Base-by-base conservation (phyloP, 2,329 filamentous ascomycete genomes). In the Cordyceps farinosa region DNA sequence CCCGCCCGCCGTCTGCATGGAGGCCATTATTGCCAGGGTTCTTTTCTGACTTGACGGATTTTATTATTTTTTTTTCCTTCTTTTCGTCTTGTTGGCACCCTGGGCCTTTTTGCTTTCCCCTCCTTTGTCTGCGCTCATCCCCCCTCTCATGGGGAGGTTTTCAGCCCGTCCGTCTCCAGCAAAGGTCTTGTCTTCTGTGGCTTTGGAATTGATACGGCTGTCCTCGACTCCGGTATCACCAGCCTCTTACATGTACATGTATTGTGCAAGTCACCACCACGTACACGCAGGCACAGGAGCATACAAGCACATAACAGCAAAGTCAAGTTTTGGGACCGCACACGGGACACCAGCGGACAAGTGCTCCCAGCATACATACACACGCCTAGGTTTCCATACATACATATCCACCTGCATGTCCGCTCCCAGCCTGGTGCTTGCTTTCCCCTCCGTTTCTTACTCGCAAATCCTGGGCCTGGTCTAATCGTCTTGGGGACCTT, bases 401-500 rank as follows among this genome's bases (percentile, higher is more conserved):
- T 60, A 52, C 57, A 42, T 53, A 61, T 53, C 58, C 58, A 53
- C 57, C 48, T 53, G 58, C 58, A 52, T 61, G 58, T 5, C 58
- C 58, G 38, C n/a, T 45, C 58, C 29, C 48, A 52, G 58, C 58
- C 40, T 32, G 42, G 4, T 48, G 55, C 55, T 58, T 29, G 44
- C 30, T 66, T 66, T 66, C 50, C 61, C 62, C 56, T 45, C 36
- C 54, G 40, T 48, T 65, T 65, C 64, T 67, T 64, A n/a, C 48
- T 52, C 22, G 36, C 48, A 52, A 38, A 22, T 17, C 40, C 48
- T 48, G 42, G 55, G 27, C 40, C 48, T 48, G 42, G 55, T 48
- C 54, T 8, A 36, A 56, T 15, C 5, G 27, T 34, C 50, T 38
- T 32, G 38, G 52, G 29, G 29, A 9, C 22, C 54, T 38, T 54